Base-by-base conservation (phyloP, 164 flowering plant genomes). In the Platanus orientalis region DNA sequence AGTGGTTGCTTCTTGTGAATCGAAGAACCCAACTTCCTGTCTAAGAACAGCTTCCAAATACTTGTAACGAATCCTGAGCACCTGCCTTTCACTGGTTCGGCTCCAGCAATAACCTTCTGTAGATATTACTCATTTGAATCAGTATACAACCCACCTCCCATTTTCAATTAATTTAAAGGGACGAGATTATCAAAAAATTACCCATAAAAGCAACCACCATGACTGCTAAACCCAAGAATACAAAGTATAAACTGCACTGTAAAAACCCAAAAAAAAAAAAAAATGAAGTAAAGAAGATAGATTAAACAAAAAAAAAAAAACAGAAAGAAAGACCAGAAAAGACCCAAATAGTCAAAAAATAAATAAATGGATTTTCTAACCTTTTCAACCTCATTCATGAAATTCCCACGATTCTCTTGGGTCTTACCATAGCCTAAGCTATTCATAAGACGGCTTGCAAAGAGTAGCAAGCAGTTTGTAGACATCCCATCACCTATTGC, bases 51-150 rank as follows among this genome's bases (percentile, higher is more conserved):
- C 86, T 78, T 88, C 87, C 79, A 93, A 70, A 60, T 93, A 93
- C 78, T 81, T 87, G 82, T 79, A 81, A 0, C 98, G 80, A 53
- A 93, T 87, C 74, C 73, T 80, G 52, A 82, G 59, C 30, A 84
- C 92, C 63, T 87, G 97, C 34, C 98, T 58, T 66, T 90, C 98
- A 21, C 96, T 86, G 0, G 92, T 93, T 76, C 80, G 81, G 62
- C 88, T 88, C 98, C 98, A 93, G 54, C 98, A 93, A 54, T 84
- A 93, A 1, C 96, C 96, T 74, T 93, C 98, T 93, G 93, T 69
- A 69, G 54, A 64, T 48, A 71, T 60, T 2, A 10, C 29, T 26
- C 11, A 17, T 30, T 1, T 58, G 55, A 57, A 59, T 63, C 36
- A 73, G 24, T 32, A 27, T 40, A 47, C 27, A 19, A 44, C 32